Base-by-base conservation (phyloP, 306 rosid species). In the Carpinus fangiana region DNA sequence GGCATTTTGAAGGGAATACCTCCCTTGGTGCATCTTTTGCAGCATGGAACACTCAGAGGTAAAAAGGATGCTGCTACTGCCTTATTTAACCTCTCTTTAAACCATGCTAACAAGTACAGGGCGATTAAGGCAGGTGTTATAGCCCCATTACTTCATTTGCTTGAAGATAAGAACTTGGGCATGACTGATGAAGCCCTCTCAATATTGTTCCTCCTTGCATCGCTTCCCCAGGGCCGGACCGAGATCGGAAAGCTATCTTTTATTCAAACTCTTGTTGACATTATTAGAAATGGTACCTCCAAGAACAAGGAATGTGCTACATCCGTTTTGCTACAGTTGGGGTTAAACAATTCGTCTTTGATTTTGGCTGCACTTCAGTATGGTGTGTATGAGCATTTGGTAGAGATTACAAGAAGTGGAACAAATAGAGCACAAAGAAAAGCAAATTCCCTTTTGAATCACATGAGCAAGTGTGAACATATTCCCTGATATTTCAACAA, bases 251-350 rank as follows among this genome's bases (percentile, higher is more conserved):
- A 84, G 21, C 84, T 90, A 8, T 78, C 91, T 7, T 92, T 92
- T 72, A 86, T 92, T 8, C 91, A 89, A 84, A 90, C 87, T 12
- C 86, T 94, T 11, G 97, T 94, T 0, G 84, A 51, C 51, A 87
- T 94, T 72, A 80, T 86, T 1, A 62, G 62, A 67, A 71, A 80
- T 0, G 98, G 98, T n/a, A 88, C 87, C 3, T 91, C 97, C 0
- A 94, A 89, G 87, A 92, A 92, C 83, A 92, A 94, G 86, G 98
- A 92, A 75, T 94, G 97, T 56, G 97, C 97, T n/a, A 81, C 88
- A 2, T 83, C 93, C 12, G 91, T 92, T 47, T 91, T 94, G 62
- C 93, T 94, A 5, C 93, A 82, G 81, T 82, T 94, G 72, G 94
- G 95, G 68, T 73, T 82, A 34, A 81, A 76, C 75, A 89, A 89